phyloP scores from a whole-genome alignment of 352 stramenopile species.

The Phytophthora cactorum region DNA sequence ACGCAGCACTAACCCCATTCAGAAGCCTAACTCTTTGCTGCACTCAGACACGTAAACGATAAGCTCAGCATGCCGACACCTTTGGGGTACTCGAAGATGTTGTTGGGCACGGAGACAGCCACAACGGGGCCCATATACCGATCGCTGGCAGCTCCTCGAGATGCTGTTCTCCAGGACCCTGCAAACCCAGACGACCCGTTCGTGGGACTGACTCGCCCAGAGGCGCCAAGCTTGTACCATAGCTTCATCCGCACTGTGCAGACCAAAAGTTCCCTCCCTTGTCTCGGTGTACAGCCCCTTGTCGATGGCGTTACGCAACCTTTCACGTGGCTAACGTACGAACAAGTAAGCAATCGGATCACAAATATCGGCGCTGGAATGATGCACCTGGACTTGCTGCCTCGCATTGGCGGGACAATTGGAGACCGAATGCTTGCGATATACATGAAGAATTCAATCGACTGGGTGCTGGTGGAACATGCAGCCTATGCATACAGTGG shows the following conservation, averaged over 20 bases:
- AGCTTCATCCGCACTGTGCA: slow-evolving; percentile 45
- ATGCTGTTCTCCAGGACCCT: slow-evolving; percentile 42
- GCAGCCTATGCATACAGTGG: slow-evolving; percentile 53
- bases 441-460: slow-evolving; percentile 97
- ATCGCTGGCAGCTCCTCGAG: slow-evolving; percentile 28
- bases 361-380: slow-evolving; percentile 49
- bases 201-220: slow-evolving; percentile 45
- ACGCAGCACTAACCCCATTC: slow-evolving; percentile 1
- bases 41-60: background rate
- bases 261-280: slow-evolving; percentile 38
- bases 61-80: slow-evolving; percentile 38
- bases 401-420: slow-evolving; percentile 41
- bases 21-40: slow-evolving; percentile 4
- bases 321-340: slow-evolving; percentile 71
- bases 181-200: slow-evolving; percentile 42
- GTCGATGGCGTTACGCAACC: slow-evolving; percentile 31
- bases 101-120: slow-evolving; percentile 49
- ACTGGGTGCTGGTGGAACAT: slow-evolving; percentile 96
- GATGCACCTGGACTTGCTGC: slow-evolving; percentile 52
- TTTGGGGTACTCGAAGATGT: slow-evolving; percentile 50
- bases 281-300: slow-evolving; percentile 50
- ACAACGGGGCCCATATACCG: slow-evolving; percentile 57
- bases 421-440: slow-evolving; percentile 87
- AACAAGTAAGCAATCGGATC: slow-evolving; percentile 46
- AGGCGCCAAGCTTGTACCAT: slow-evolving; percentile 55